Evolutionary conservation across 108 stramenopile species (phyloP).

Genomic region (Seminavis robusta): DNA sequence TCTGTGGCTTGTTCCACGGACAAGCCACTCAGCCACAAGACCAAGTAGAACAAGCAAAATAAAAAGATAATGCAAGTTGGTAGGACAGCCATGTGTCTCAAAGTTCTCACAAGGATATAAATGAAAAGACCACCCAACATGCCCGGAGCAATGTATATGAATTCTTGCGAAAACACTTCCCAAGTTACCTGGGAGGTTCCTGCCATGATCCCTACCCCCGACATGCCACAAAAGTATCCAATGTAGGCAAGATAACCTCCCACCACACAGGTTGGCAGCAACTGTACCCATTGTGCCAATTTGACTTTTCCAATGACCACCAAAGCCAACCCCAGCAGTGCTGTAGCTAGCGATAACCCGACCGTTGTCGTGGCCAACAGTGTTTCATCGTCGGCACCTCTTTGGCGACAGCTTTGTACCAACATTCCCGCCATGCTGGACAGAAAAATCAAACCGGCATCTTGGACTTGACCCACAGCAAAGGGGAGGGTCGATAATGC

Average conservation of each 20-base stretch:
- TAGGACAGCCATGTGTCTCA: constrained; percentile 79
- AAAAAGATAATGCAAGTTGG: constrained; percentile 77
- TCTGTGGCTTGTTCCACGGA: constrained; percentile 66
- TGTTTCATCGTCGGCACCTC: constrained; percentile 37
- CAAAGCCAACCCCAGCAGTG: constrained; percentile 79
- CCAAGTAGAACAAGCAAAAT: constrained; percentile 73
- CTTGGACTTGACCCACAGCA: constrained; percentile 96
- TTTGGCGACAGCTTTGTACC: constrained; percentile 42
- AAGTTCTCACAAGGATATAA: constrained; percentile 60
- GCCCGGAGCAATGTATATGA: constrained; percentile 74
- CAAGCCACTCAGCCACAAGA: constrained; percentile 45
- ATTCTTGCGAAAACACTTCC: constrained; percentile 34
- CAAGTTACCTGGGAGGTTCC: constrained; percentile 35
- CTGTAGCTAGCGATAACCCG: constrained; percentile 75
- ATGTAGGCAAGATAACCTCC: constrained; percentile 98
- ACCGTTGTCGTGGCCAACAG: constrained; percentile 78
- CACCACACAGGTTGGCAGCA: constrained; percentile 92
- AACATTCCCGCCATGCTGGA: constrained; percentile 80
- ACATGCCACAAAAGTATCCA: constrained; percentile 95
- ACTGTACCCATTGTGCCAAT: constrained; percentile 88
- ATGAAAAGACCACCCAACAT: constrained; percentile 73
- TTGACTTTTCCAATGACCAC: constrained; percentile 75
- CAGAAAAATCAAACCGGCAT: constrained; percentile 97
- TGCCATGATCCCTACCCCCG: constrained; percentile 83
- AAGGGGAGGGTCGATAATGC: constrained; percentile 81